Evolutionary conservation across 2,329 filamentous ascomycete species (phyloP), one percentile per base, ranked within the genome.

Genomic region (Ceratocystis lukuohia): DNA sequence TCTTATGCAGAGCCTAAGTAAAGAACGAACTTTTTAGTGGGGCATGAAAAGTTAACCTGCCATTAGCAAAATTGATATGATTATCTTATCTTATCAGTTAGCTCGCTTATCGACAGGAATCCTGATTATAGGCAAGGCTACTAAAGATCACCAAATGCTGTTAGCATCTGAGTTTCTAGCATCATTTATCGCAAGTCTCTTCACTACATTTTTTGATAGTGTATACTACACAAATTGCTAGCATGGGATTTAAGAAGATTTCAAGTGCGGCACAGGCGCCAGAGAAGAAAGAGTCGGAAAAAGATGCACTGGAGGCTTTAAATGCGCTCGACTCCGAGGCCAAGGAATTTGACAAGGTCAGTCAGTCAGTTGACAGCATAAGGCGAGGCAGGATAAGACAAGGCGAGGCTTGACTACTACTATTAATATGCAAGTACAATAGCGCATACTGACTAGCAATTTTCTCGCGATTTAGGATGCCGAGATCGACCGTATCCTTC

Each of bases 401-500:
- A 59, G 56, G 28, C 56, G 3, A 25, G 2, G 44, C 41, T 25
- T 3, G 12, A 15, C 17, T 41, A 41, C 25, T 41, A 41, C 37
- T 41, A 41, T 41, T 41, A 15, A 12, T 41, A 15, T 41, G 12
- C 3, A 41, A 41, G 12, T 41, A 41, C 45, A 41, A 15, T 7
- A 12, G 5, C 20, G 8, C 22, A 22, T 53, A 25, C 63, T 17
- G 56, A 17, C 48, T 50, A 25, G 41, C 41, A 5, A 4, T 44
- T 20, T 46, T 8, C 8, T 2, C 1, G 5, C 30, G 30, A 12
- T 41, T 1, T 7, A 96, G 89, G 94, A 97, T 82, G 87, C 88
- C 68, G 93, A 97, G 75, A 97, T 97, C 72, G 90, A 96, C 73
- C 88, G 93, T 68, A 99, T 99, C 71, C 82, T 96, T 71, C 88